phyloP scores from a whole-genome alignment of 345 rosid species.

The Psidium friedrichsthalianum region DNA sequence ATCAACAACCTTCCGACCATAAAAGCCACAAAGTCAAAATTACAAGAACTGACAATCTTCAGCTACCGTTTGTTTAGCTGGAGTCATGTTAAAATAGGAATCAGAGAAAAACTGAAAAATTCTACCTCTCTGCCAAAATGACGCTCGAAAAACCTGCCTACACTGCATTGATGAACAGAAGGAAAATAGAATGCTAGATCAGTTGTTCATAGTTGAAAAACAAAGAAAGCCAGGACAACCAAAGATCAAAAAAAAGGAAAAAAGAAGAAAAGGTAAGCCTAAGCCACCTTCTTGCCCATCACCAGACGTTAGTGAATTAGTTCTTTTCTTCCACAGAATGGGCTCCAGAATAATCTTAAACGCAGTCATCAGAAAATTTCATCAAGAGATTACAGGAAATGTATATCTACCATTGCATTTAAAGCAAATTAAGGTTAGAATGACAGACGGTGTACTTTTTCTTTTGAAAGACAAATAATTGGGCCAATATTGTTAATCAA shows the following conservation, averaged over 20 bases:
- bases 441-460: not conserved
- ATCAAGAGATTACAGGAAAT: not conserved
- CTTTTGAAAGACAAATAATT: not conserved
- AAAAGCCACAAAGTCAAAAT: not conserved
- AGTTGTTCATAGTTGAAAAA: not conserved
- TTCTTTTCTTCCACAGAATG: slow-evolving; percentile 59
- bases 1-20: slow-evolving; percentile 69
- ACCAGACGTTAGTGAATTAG: slow-evolving; percentile 24
- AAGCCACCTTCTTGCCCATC: slow-evolving; percentile 41
- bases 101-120: not conserved
- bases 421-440: not conserved
- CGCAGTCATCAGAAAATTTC: slow-evolving; percentile 16
- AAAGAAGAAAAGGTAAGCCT: not conserved
- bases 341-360: slow-evolving; percentile 62
- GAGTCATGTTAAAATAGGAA: slow-evolving; percentile 1
- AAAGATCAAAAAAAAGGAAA: not conserved
- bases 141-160: slow-evolving; percentile 59
- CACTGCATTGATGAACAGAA: slow-evolving; percentile 35
- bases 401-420: not conserved
- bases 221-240: not conserved
- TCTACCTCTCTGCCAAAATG: slow-evolving; percentile 87
- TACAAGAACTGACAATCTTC: not conserved
- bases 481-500: not conserved
- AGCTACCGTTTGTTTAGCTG: not conserved
- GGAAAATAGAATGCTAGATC: not conserved